Evolutionary conservation across 768 basidiomycete genomes (phyloP).

Genomic region (Macrolepiota albuminosa): DNA sequence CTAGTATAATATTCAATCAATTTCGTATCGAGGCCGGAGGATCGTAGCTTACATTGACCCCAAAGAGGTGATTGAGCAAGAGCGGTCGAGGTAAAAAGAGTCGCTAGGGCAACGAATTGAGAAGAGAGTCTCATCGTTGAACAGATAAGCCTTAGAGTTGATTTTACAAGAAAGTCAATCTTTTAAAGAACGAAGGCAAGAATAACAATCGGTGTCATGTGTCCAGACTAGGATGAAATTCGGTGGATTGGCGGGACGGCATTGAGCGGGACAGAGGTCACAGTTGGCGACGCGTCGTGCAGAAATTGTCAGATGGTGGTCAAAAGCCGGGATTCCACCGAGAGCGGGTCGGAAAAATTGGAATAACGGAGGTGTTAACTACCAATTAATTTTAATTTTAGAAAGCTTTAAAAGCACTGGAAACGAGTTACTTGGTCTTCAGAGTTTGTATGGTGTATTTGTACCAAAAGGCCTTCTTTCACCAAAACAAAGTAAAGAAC

Average conservation of each 20-base stretch:
- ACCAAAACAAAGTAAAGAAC: too few relatives aligned
- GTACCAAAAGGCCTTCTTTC: neutral
- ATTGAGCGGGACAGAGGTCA: neutral
- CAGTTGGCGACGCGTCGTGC: neutral
- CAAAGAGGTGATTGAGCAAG: slow-evolving; percentile 15
- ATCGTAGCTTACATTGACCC: slow-evolving; percentile 14
- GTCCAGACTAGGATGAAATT: neutral
- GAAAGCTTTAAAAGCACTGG: neutral
- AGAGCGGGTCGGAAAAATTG: neutral
- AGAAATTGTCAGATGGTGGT: neutral
- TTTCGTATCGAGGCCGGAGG: neutral
- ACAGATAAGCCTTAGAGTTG: neutral
- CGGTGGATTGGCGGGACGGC: neutral
- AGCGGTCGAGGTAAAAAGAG: slow-evolving; percentile 3
- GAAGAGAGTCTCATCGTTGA: neutral
- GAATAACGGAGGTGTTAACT: neutral
- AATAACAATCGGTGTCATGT: neutral
- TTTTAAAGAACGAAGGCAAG: neutral
- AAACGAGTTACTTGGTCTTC: neutral
- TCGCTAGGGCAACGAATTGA: slow-evolving; percentile 5
- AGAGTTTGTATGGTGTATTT: too few relatives aligned
- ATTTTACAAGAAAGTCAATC: neutral
- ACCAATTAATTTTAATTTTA: too few relatives aligned
- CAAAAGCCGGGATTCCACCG: neutral
- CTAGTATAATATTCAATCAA: slow-evolving; percentile 1